Evolutionary conservation across 495 filamentous ascomycete genomes (phyloP).

Genomic region (Aspergillus sclerotiicarbonarius): DNA sequence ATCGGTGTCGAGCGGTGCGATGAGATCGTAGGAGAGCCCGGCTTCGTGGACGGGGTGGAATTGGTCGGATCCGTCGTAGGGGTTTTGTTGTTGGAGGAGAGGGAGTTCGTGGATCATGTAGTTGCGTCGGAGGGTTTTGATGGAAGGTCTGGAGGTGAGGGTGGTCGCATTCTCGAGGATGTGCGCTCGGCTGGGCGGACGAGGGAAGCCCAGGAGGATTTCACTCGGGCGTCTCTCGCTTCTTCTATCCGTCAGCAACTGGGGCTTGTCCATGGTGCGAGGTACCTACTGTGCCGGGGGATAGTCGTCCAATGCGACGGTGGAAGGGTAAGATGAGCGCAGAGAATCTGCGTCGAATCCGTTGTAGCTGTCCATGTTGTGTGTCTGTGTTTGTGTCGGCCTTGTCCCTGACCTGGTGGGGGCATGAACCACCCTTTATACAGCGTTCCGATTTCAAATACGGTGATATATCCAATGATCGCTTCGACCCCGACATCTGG

Average conservation of each 20-base stretch:
- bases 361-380: neutral
- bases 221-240: neutral
- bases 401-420: neutral
- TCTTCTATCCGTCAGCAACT: neutral
- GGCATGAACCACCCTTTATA: neutral
- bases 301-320: conserved; percentile 9
- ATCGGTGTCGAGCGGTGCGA: conserved; percentile 27
- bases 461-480: neutral
- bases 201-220: conserved; percentile 10
- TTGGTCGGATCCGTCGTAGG: conserved; percentile 28
- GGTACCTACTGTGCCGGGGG: conserved; percentile 3
- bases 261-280: too few species aligned
- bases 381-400: too few species aligned
- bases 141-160: conserved; percentile 19
- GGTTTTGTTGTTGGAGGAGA: conserved; percentile 31
- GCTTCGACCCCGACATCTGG: neutral
- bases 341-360: neutral
- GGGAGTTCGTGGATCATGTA: conserved; percentile 28
- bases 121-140: conserved; percentile 27
- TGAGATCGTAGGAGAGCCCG: conserved; percentile 30
- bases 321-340: conserved; percentile 11
- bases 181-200: conserved; percentile 3
- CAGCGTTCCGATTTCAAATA: neutral
- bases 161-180: neutral
- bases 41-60: conserved; percentile 29